These are phyloP conservation scores for Ambrosia artemisiifolia DNA, from an alignment of 129 eudicot species.

Conservation along the genomic window DNA sequence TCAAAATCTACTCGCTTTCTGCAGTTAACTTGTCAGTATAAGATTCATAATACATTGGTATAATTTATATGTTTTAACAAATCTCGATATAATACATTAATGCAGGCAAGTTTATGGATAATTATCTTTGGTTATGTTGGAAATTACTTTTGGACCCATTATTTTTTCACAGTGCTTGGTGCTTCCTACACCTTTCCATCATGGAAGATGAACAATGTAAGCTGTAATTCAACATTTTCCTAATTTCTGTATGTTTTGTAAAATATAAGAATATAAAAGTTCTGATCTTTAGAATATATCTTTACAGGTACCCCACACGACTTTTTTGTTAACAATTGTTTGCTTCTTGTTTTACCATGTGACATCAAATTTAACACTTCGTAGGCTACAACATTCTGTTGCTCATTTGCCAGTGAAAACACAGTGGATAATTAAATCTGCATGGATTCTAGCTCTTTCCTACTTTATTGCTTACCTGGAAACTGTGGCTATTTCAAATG, in stretches of 20 bases:
- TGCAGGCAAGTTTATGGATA: slow-evolving; percentile 93
- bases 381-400: slow-evolving; percentile 61
- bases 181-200: slow-evolving; percentile 98
- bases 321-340: slow-evolving; percentile 75
- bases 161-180: slow-evolving; percentile 90
- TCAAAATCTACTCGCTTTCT: neutral
- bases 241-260: neutral
- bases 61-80: neutral
- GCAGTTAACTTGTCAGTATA: neutral
- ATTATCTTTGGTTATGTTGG: slow-evolving; percentile 83
- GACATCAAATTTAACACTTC: slow-evolving; percentile 79
- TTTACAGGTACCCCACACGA: slow-evolving; percentile 91
- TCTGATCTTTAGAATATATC: neutral
- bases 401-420: slow-evolving; percentile 62
- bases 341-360: slow-evolving; percentile 96
- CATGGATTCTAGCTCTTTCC: slow-evolving; percentile 77
- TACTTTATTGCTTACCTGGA: slow-evolving; percentile 86
- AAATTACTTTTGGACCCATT: slow-evolving; percentile 97
- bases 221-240: slow-evolving; percentile 4
- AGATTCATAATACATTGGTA: neutral
- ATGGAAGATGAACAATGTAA: slow-evolving; percentile 93
- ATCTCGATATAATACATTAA: slow-evolving; percentile 5
- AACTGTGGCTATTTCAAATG: slow-evolving; percentile 89
- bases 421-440: slow-evolving; percentile 69
- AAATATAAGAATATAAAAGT: neutral